Evolutionary conservation across 2,329 filamentous ascomycete genomes (phyloP).

Genomic region (Nemania diffusa): DNA sequence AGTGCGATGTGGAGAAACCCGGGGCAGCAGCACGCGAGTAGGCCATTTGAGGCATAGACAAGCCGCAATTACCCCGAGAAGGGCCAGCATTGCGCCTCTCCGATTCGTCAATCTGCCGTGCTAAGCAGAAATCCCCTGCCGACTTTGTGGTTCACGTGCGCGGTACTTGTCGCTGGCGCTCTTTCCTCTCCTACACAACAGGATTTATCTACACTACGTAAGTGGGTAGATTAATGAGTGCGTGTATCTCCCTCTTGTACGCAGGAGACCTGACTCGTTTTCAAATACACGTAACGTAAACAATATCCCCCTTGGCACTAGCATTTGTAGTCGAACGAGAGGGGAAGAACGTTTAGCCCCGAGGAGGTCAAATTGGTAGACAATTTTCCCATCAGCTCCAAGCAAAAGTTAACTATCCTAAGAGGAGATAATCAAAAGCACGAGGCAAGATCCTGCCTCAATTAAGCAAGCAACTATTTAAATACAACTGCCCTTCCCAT

Average conservation of each 20-base stretch:
- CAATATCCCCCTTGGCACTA: not conserved
- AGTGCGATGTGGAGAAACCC: slow-evolving; percentile 29
- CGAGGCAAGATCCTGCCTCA: too few relatives aligned
- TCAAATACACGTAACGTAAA: not conserved
- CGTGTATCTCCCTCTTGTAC: not conserved
- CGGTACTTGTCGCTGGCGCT: not conserved
- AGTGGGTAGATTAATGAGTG: not conserved
- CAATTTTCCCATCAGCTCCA: too few relatives aligned
- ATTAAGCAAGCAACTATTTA: too few relatives aligned
- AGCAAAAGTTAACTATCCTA: too few relatives aligned
- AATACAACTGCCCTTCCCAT: too few relatives aligned
- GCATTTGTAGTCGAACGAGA: not conserved
- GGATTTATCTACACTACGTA: too few relatives aligned
- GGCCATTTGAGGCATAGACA: slow-evolving; percentile 18
- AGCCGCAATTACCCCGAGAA: slow-evolving; percentile 27
- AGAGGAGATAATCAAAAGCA: too few relatives aligned
- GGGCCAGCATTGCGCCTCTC: not conserved
- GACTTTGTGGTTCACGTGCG: not conserved
- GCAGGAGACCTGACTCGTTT: not conserved
- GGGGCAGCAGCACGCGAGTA: slow-evolving; percentile 13
- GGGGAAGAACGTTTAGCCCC: too few relatives aligned
- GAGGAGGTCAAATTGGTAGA: too few relatives aligned
- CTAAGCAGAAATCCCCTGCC: not conserved
- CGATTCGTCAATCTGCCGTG: not conserved
- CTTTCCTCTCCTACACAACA: not conserved